Conservation (phyloP, 2,329 filamentous ascomycete species). For the Penicillium sp. region DNA sequence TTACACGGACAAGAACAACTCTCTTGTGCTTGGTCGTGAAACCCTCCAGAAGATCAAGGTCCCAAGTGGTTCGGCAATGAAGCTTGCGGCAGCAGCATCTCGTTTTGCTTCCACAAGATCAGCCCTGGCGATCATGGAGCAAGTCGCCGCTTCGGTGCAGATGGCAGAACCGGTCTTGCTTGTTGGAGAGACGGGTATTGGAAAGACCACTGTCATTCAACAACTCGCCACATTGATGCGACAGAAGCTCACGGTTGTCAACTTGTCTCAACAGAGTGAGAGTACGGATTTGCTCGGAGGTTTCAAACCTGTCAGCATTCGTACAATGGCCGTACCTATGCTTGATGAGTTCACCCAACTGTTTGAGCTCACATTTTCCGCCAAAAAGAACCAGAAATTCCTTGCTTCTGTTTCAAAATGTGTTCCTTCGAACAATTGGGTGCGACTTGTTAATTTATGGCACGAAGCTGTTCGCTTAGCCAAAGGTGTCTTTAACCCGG, state of each 20-base stretch:
- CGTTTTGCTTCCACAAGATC: constrained; percentile 84
- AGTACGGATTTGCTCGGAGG: constrained; percentile 92
- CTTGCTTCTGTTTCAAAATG: constrained; percentile 73
- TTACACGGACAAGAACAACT: constrained; percentile 57
- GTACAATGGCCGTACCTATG: constrained; percentile 79
- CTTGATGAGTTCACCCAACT: constrained; percentile 92
- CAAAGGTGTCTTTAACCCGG: constrained; percentile 59
- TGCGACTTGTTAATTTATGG: constrained; percentile 79
- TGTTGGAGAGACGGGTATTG: constrained; percentile 97
- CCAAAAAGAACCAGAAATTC: constrained; percentile 81
- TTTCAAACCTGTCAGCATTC: constrained; percentile 90
- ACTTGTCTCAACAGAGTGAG: constrained; percentile 96
- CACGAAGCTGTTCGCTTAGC: constrained; percentile 86
- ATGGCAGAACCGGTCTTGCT: constrained; percentile 84
- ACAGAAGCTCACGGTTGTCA: constrained; percentile 84
- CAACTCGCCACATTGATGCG: constrained; percentile 80
- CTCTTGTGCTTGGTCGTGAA: constrained; percentile 62
- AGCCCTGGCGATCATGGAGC: constrained; percentile 77
- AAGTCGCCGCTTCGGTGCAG: constrained; percentile 75
- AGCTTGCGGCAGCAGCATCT: constrained; percentile 29
- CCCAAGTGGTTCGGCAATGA: constrained; percentile 43
- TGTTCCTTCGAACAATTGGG: constrained; percentile 79
- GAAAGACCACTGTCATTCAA: constrained; percentile 94
- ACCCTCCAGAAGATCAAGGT: constrained; percentile 55
- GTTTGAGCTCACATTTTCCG: constrained; percentile 81